These are phyloP conservation scores for Aspergillus niger DNA, from an alignment of 2,329 filamentous ascomycete genomes.

Conservation along the genomic window DNA sequence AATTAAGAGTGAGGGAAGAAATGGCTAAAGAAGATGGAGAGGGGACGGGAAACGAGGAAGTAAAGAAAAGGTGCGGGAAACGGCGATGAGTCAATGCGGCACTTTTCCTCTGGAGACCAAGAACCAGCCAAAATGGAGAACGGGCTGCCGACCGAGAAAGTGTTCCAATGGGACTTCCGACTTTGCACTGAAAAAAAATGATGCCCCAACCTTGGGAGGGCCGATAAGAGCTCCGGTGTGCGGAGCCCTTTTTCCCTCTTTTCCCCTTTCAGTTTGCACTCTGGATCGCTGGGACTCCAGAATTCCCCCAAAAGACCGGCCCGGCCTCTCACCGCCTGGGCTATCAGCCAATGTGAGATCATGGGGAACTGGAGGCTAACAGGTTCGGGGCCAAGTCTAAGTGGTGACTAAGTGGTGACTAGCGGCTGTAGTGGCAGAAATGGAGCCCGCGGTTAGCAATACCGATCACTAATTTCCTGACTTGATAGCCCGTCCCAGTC, in stretches of 20 bases:
- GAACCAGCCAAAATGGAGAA: slow-evolving; percentile 10
- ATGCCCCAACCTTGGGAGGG: slow-evolving; percentile 15
- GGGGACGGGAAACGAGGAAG: slow-evolving; percentile 10
- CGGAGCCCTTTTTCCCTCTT: slow-evolving; percentile 21
- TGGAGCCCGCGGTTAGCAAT: slow-evolving; percentile 11
- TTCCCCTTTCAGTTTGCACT: slow-evolving; percentile 7
- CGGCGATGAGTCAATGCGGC: slow-evolving; percentile 33
- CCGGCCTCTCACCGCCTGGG: slow-evolving; percentile 17
- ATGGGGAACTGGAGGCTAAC: slow-evolving; percentile 1
- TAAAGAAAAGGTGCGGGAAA: slow-evolving; percentile 17
- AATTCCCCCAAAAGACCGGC: neutral
- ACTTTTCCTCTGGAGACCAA: slow-evolving; percentile 5
- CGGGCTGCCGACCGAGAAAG: neutral
- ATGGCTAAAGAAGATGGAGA: slow-evolving; percentile 13
- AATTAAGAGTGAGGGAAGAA: slow-evolving; percentile 11
- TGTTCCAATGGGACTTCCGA: slow-evolving; percentile 1
- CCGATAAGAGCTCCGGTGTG: slow-evolving; percentile 36
- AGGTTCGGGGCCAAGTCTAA: slow-evolving; percentile 4
- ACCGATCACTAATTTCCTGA: slow-evolving; percentile 8
- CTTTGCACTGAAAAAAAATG: slow-evolving; percentile 10
- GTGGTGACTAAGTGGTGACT: slow-evolving; percentile 1
- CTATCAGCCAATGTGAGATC: neutral
- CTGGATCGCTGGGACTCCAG: slow-evolving; percentile 1
- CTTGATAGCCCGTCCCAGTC: slow-evolving; percentile 1
- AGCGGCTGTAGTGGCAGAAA: neutral